Evolutionary conservation across 345 rosid genomes (phyloP).

Genomic region (Syzygium oleosum): DNA sequence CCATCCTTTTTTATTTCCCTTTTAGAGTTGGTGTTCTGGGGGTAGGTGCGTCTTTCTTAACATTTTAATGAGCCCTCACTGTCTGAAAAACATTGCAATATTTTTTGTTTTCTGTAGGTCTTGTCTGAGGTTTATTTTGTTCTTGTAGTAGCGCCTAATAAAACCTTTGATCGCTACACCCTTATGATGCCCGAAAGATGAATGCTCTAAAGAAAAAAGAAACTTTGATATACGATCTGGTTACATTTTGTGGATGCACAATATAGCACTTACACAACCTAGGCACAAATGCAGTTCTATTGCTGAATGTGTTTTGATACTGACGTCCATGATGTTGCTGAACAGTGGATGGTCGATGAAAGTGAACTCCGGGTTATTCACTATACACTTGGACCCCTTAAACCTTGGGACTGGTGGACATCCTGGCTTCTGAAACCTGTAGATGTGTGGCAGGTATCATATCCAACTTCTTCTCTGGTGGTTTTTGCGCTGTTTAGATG

Average conservation of each 20-base stretch:
- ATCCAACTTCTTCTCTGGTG: background rate
- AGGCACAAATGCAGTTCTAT: background rate
- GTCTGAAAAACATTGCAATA: background rate
- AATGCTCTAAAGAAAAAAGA: background rate
- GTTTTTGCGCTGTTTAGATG: background rate
- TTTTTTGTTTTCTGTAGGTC: background rate
- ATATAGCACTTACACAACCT: background rate
- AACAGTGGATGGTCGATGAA: slow-evolving; percentile 98
- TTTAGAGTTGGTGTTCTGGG: background rate
- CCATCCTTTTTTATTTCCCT: background rate
- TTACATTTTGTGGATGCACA: background rate
- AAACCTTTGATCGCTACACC: background rate
- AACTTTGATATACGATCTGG: background rate
- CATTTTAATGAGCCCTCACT: background rate
- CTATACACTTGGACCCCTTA: slow-evolving; percentile 90
- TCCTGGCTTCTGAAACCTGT: slow-evolving; percentile 95
- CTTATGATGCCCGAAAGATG: background rate
- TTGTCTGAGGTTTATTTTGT: background rate
- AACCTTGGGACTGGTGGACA: slow-evolving; percentile 99
- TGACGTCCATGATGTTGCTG: background rate
- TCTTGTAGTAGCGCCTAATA: background rate
- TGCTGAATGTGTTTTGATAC: background rate
- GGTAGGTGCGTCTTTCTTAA: background rate
- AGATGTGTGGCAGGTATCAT: slow-evolving; percentile 86
- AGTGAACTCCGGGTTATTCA: slow-evolving; percentile 82